Evolutionary conservation across 768 basidiomycete genomes (phyloP).

Genomic region (Dacryopinax spathularia): DNA sequence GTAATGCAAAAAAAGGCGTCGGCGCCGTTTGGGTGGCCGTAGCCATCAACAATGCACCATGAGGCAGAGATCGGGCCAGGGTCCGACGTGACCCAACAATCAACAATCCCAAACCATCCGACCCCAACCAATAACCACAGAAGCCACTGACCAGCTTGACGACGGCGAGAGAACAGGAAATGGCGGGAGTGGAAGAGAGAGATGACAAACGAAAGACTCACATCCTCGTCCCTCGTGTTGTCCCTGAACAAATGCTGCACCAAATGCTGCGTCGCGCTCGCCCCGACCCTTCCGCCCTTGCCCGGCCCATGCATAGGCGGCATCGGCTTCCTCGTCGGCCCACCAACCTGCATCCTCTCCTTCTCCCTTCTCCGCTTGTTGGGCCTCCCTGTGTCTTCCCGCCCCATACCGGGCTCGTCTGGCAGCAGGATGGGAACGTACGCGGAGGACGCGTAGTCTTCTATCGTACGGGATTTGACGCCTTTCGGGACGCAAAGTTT

Average conservation of each 20-base stretch:
- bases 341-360: conserved; percentile 67
- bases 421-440: conserved; percentile 85
- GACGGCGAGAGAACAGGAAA: neutral
- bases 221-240: conserved; percentile 83
- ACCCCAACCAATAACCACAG: conserved; percentile 17
- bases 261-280: conserved; percentile 92
- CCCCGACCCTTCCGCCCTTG: conserved; percentile 84
- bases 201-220: conserved; percentile 36
- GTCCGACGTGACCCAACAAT: conserved; percentile 10
- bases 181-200: neutral
- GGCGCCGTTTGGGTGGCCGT: too few relatives aligned
- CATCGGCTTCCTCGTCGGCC: conserved; percentile 80
- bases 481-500: conserved; percentile 79
- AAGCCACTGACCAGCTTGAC: neutral
- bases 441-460: conserved; percentile 75
- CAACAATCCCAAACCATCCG: conserved; percentile 15
- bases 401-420: conserved; percentile 83
- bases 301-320: conserved; percentile 89
- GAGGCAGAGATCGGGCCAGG: neutral
- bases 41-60: too few relatives aligned
- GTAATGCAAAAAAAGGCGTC: neutral
- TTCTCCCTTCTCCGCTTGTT: conserved; percentile 83
- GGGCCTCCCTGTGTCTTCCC: conserved; percentile 51
- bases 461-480: conserved; percentile 67
- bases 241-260: conserved; percentile 90